A percentile compares a stretch with the other conserved stretches of the same genome.
phyloP scores from a whole-genome alignment of 2,329 filamentous ascomycete genomes.

The Emergomyces pasteurianus region DNA sequence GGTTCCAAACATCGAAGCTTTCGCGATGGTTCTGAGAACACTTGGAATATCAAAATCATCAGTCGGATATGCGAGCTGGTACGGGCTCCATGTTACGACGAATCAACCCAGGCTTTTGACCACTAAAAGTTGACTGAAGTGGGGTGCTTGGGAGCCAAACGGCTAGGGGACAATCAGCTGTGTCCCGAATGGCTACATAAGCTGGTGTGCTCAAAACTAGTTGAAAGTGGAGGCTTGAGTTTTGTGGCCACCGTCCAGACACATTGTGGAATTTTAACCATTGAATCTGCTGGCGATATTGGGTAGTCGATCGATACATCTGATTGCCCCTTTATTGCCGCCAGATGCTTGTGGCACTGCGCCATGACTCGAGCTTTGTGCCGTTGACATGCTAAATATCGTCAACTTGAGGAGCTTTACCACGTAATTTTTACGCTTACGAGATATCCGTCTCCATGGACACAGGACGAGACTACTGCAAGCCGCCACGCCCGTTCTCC shows the following conservation, averaged over 20 bases:
- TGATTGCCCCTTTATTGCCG: neutral
- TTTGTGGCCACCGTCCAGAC: neutral
- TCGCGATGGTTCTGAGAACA: neutral
- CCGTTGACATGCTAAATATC: neutral
- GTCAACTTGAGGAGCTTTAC: neutral
- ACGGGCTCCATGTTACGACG: neutral
- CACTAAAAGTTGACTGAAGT: neutral
- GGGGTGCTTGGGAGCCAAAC: neutral
- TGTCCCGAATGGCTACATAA: neutral
- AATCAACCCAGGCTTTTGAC: neutral
- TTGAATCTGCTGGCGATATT: neutral
- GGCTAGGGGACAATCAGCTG: neutral
- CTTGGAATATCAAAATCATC: neutral
- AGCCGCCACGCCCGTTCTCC: neutral
- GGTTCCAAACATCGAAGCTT: neutral
- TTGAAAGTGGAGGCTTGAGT: neutral
- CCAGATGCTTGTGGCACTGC: neutral
- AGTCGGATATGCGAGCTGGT: neutral
- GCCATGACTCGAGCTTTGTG: neutral
- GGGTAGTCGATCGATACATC: neutral
- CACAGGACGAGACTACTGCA: slow-evolving; percentile 2
- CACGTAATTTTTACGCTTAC: neutral
- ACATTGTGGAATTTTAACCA: neutral
- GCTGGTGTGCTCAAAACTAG: neutral
- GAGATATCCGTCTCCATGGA: slow-evolving; percentile 1